Evolutionary conservation across 345 rosid species (phyloP), one percentile per base, ranked within the genome.

Genomic region (Raphanus raphanistrum): DNA sequence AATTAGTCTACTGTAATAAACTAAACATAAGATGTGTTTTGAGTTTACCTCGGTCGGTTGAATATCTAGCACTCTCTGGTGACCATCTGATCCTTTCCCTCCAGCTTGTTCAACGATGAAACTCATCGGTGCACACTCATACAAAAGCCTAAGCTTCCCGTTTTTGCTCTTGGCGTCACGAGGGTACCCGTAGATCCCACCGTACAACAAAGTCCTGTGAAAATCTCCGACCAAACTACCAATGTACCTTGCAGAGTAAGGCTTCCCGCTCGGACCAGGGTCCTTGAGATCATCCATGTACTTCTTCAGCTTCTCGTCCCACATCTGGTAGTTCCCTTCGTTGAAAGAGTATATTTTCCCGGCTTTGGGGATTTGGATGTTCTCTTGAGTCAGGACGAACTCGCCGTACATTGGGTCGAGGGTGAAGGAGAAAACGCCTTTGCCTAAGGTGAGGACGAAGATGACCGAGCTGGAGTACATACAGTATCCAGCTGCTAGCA

Each of bases 51-150:
- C 97, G 21, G 72, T 64, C 0, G 98, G 98, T 83, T 85, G 80
- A 50, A 94, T 89, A 64, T 94, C 98, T 31, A 94, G 87, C 28
- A 94, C 67, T 84, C 97, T 87, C 5, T 86, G 88, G 38, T 88
- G 93, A 3, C 97, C 98, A 79, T 89, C 97, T 10, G 97, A 94
- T 6, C 98, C 97, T 86, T 94, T 90, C n/a, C 97, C 98, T 11
- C 97, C 98, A 8, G 98, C 97, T 85, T 94, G 97, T 81, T 94
- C 97, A 2, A 77, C 98, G 17, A 94, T 90, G 75, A 88, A 92
- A 85, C 98, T 94, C 98, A 92, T 94, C 0, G 98, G 98, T 68
- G 98, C 98, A 72, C 98, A 89, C 68, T 94, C 98, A 50, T 89
- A 92, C 84, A 92, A 77, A 38, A 94, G 88, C 85, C 97, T 92